Conservation (phyloP, 495 filamentous ascomycete species). For the Choiromyces venosus region DNA sequence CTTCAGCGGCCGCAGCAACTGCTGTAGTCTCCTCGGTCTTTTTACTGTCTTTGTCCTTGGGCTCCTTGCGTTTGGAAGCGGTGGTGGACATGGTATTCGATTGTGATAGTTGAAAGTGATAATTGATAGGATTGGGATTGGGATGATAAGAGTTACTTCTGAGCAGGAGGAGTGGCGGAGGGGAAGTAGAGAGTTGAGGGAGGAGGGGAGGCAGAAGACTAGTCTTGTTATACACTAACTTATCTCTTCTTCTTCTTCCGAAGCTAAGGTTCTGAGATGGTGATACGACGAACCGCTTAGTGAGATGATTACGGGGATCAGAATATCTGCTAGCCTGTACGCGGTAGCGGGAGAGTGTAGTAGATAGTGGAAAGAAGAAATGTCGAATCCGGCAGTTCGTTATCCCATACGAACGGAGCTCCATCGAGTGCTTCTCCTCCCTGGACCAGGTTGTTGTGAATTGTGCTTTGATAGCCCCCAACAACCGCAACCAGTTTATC, state of each 20-base stretch:
- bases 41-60: neutral
- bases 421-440: neutral
- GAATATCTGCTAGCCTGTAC: neutral
- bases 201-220: neutral
- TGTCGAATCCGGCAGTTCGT: neutral
- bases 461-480: no score
- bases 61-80: neutral
- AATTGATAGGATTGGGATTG: neutral
- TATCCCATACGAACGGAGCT: neutral
- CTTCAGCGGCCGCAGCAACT: neutral
- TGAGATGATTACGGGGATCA: neutral
- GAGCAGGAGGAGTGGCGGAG: neutral
- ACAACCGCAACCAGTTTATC: neutral
- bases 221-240: neutral
- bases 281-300: neutral
- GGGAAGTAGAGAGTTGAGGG: no score
- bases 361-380: neutral
- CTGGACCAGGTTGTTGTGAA: neutral
- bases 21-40: slow-evolving; percentile 10
- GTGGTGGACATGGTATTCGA: neutral
- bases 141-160: neutral
- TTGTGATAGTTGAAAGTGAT: neutral
- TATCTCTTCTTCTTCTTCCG: neutral
- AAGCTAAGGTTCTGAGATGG: neutral
- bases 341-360: neutral